Base-by-base conservation (phyloP, 208 protist genomes). In the Crithidia sp. region DNA sequence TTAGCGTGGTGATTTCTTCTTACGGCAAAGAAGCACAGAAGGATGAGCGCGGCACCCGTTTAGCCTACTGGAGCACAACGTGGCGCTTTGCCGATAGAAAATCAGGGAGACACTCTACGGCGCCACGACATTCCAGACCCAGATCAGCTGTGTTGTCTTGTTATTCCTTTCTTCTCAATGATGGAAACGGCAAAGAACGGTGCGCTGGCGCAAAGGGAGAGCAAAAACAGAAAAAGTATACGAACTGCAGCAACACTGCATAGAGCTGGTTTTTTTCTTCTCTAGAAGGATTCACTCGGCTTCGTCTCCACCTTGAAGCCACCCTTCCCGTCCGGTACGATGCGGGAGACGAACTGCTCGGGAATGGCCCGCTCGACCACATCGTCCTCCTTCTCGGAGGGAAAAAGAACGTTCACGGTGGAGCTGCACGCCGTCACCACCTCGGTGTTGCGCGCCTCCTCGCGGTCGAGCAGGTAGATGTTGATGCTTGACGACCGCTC, bases 301-400 rank as follows among this genome's bases (percentile, higher is more conserved):
- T 86, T 86, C 9, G 90, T 95, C 37, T 87, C 82, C 58, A 93
- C 52, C 73, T 89, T 89, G 75, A 84, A 89, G 36, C 80, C 77
- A 7, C 82, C 80, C 39, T 82, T 86, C 14, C 79, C 81, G 53
- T 95, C 90, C 3, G 80, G 66, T 39, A 93, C 88, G 54, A 95
- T 83, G 40, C 77, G 69, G 5, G 88, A 89, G 17, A 95, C 81
- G 57, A 93, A 95, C 80, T 95, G 90, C 78, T 93, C 87, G 5
- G 90, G 88, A 19, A 95, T 71, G 19, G 87, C 81, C 5, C 86
- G 82, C 76, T 95, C 90, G 12, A 93, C 71, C 40, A 93, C 77
- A 52, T 92, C 83, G 17, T 75, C 82, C 10, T 93, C 88, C 55
- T 86, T 81, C 16, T 80, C 73, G 0, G 82, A 81, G 4, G 85